phyloP scores from a whole-genome alignment of 441 rosid genomes.

The Populus trichocarpa region DNA sequence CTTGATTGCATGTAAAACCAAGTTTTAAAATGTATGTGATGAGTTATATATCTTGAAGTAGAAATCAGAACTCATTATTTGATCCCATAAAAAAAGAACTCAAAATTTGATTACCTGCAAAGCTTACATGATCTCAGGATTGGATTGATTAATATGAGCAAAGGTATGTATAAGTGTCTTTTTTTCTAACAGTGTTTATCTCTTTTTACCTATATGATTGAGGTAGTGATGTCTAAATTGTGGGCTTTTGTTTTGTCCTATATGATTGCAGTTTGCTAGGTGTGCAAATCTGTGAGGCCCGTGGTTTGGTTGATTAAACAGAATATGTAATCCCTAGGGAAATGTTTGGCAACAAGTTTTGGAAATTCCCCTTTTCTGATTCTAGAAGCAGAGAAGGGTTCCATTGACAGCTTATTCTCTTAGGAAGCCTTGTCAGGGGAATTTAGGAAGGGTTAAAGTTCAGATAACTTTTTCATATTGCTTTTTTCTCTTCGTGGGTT shows the following conservation, averaged over 20 bases:
- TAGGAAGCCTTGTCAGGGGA: neutral
- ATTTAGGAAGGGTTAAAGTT: constrained; percentile 9
- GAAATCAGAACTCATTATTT: neutral
- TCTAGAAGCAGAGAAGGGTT: constrained; percentile 5
- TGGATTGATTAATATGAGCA: neutral
- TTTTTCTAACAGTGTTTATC: neutral
- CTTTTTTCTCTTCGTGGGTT: neutral
- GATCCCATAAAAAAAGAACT: neutral
- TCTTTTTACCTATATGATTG: neutral
- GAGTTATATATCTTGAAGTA: neutral
- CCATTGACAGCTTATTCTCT: neutral
- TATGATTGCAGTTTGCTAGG: neutral
- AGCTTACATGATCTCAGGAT: neutral
- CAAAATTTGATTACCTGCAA: neutral
- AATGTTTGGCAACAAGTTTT: neutral
- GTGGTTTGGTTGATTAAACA: neutral
- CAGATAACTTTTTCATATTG: neutral
- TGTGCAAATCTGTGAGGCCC: neutral
- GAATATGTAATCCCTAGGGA: neutral
- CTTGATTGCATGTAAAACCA: neutral
- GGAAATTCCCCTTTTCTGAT: neutral
- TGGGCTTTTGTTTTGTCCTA: neutral
- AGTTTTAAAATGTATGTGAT: neutral
- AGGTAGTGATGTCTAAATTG: neutral
- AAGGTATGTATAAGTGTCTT: neutral